Evolutionary conservation across 1,139 yeast genomes (phyloP).

Genomic region (Candida anutae): DNA sequence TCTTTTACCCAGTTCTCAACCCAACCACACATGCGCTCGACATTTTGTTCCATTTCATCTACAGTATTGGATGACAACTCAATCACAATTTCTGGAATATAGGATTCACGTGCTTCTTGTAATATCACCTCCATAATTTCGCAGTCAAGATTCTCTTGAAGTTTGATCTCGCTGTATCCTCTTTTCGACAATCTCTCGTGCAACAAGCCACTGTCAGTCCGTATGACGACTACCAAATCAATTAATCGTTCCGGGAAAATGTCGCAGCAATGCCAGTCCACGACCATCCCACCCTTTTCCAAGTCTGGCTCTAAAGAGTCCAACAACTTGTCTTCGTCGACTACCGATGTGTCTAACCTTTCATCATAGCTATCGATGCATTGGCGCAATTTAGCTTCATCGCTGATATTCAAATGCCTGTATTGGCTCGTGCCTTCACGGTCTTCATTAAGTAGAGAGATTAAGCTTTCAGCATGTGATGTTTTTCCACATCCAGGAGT

Average conservation of each 20-base stretch:
- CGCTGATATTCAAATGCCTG: conserved; percentile 64
- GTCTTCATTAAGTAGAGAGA: conserved; percentile 29
- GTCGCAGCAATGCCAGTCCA: conserved; percentile 98
- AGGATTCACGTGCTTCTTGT: conserved; percentile 80
- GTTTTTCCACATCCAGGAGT: conserved; percentile 98
- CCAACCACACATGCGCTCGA: conserved; percentile 72
- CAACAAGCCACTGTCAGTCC: conserved; percentile 65
- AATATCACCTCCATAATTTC: conserved; percentile 92
- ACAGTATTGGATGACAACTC: conserved; percentile 65
- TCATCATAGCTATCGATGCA: conserved; percentile 84
- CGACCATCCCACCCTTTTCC: conserved; percentile 73
- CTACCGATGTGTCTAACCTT: conserved; percentile 76
- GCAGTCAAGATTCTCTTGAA: conserved; percentile 89
- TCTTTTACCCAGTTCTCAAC: conserved; percentile 57
- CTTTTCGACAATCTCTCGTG: conserved; percentile 70
- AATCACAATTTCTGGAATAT: conserved; percentile 73
- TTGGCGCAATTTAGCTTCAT: conserved; percentile 68
- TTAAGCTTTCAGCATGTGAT: conserved; percentile 66
- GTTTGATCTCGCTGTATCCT: conserved; percentile 70
- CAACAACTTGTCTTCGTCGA: conserved; percentile 82
- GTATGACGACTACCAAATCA: conserved; percentile 82
- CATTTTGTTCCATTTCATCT: conserved; percentile 75
- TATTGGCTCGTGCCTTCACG: conserved; percentile 18
- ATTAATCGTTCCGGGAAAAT: conserved; percentile 88
- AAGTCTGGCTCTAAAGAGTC: conserved; percentile 76